Conservation (phyloP, 805 yeast genomes). For the Candida coquimbonensis region DNA sequence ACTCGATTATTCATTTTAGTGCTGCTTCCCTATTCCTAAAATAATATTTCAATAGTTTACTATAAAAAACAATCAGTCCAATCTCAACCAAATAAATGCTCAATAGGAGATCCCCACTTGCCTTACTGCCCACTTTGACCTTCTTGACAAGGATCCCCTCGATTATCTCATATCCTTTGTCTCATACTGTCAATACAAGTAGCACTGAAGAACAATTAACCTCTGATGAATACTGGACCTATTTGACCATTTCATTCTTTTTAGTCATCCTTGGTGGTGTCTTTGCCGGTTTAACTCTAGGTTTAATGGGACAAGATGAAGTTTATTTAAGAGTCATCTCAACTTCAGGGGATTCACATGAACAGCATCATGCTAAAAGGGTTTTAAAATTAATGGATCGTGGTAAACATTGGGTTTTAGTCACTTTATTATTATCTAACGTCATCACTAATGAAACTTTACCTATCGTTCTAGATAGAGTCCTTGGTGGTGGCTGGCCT, state of each 20-base stretch:
- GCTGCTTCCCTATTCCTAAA: too few relatives aligned
- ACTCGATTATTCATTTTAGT: too few relatives aligned
- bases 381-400: slow-evolving; percentile 66
- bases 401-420: slow-evolving; percentile 96
- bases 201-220: slow-evolving; percentile 9
- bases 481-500: slow-evolving; percentile 95
- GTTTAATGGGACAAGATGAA: slow-evolving; percentile 97
- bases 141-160: slow-evolving; percentile 1
- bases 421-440: slow-evolving; percentile 75
- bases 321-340: slow-evolving; percentile 87
- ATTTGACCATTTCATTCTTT: slow-evolving; percentile 39
- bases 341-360: slow-evolving; percentile 71
- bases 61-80: too few relatives aligned
- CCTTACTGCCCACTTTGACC: slow-evolving; percentile 4
- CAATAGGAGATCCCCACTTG: slow-evolving; percentile 2
- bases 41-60: too few relatives aligned
- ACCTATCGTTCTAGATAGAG: slow-evolving; percentile 88
- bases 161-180: slow-evolving; percentile 3
- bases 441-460: slow-evolving; percentile 92
- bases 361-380: slow-evolving; percentile 59
- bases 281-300: slow-evolving; percentile 93
- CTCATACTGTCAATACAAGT: not conserved
- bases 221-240: slow-evolving; percentile 20
- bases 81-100: too few relatives aligned
- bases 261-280: slow-evolving; percentile 78